Base-by-base conservation (phyloP, 805 yeast genomes). In the Spathaspora boniae region DNA sequence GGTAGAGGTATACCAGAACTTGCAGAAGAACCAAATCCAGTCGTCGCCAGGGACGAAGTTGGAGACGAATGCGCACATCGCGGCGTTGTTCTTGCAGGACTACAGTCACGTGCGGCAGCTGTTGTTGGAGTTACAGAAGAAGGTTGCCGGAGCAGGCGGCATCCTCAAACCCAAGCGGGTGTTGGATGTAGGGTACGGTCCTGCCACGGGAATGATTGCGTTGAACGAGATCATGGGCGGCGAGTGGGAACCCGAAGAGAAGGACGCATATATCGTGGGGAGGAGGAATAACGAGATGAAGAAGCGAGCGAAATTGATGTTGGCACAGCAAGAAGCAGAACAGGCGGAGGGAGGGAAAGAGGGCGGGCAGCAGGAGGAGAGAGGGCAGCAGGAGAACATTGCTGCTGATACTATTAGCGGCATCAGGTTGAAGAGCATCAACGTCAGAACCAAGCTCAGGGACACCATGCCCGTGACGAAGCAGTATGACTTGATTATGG, bases 181-280 rank as follows among this genome's bases (percentile, higher is more conserved):
- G 0, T 65, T 93, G 33, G 94, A 86, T 50, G 75, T 86, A 9
- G 91, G 96, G 0, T 80, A 72, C 52, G 98, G 98, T 0, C 98
- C 98, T 1, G 91, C 87, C 2, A 82, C 94, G 0, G 97, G 97
- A 2, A 78, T 93, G 67, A 61, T 89, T 11, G 98, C 95, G 0
- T 64, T 88, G 34, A 86, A 89, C 51, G 96, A 88, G 49, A 48
- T 89, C 1, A 76, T 86, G 78, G 88, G 85, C 0, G 70, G 70
- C 2, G 71, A 71, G 0, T 83, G 74, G 61, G 54, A 60, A 14
- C 87, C 95, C 0, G 62, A 61, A 14, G 62, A 65, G 9, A 86
- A 86, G 48, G 87, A 86, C 26, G 79, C 85, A 0, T 84, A 82
- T 16, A 72, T 89, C 12, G 65, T 80, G 14, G 93, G 96, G 1